Percentiles rank a stretch among this genome's conserved stretches.
Conservation (phyloP, 2,329 filamentous ascomycete genomes). For the Chaetomium globosum region DNA sequence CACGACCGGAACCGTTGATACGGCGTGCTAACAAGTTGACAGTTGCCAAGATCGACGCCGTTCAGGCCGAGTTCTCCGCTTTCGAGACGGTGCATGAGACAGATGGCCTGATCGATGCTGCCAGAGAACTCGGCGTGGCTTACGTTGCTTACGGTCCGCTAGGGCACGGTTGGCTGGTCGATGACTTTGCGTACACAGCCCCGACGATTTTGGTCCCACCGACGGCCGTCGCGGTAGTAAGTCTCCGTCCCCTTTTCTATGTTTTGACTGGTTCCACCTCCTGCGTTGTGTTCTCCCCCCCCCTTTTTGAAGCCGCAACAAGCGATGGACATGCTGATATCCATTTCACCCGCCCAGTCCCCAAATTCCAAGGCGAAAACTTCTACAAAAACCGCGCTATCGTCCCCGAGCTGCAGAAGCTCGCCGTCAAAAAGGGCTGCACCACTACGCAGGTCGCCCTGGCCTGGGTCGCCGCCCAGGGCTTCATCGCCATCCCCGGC, state of each 20-base stretch:
- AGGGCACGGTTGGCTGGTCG: slow-evolving; percentile 19
- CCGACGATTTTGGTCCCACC: slow-evolving; percentile 9
- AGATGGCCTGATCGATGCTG: slow-evolving; percentile 14
- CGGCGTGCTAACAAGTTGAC: not conserved
- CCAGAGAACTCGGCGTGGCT: slow-evolving; percentile 13
- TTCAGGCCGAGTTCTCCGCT: slow-evolving; percentile 17
- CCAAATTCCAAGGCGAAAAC: slow-evolving; percentile 21
- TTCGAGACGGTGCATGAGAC: slow-evolving; percentile 19
- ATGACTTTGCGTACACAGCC: slow-evolving; percentile 17
- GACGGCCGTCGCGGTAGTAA: slow-evolving; percentile 11
- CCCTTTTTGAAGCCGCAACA: too few relatives aligned
- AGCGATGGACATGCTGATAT: not conserved
- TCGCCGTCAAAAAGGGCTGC: slow-evolving; percentile 19
- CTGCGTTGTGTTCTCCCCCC: not conserved
- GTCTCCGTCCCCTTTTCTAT: not conserved
- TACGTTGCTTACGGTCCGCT: slow-evolving; percentile 16
- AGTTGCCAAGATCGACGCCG: slow-evolving; percentile 19
- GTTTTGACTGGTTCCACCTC: too few relatives aligned
- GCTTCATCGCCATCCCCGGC: slow-evolving; percentile 15
- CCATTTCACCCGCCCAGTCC: slow-evolving; percentile 2
- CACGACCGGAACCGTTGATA: not conserved
- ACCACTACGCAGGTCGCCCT: slow-evolving; percentile 18
- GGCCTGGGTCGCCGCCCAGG: slow-evolving; percentile 20
- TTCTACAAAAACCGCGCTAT: slow-evolving; percentile 17
- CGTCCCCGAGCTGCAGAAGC: slow-evolving; percentile 9